Percentiles rank a stretch among this genome's conserved stretches.
phyloP scores from a whole-genome alignment of 305 asterid species.

The Solanum hybrid region DNA sequence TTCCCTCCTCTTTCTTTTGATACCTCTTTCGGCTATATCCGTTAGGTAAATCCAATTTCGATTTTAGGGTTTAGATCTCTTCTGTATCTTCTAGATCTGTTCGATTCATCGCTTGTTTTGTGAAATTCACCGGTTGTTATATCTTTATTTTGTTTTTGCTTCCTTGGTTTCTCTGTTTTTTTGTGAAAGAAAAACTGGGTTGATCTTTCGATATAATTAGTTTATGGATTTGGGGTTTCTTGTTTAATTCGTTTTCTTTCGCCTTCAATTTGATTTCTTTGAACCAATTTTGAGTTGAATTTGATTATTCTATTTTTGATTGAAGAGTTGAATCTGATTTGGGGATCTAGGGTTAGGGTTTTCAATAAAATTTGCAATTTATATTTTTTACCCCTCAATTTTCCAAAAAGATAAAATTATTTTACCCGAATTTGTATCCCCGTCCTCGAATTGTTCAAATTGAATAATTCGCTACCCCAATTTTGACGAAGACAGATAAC shows the following conservation, averaged over 20 bases:
- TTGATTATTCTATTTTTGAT: not conserved
- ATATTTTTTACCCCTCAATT: not conserved
- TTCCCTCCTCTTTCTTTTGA: not conserved
- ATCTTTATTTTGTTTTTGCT: not conserved
- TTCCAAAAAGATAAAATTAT: not conserved
- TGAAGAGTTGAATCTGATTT: not conserved
- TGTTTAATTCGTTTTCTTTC: not conserved
- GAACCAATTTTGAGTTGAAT: not conserved
- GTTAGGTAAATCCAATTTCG: not conserved
- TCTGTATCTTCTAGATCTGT: not conserved
- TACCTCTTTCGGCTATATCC: not conserved
- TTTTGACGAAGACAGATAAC: not conserved
- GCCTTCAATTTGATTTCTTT: not conserved
- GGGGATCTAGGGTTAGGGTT: slow-evolving; percentile 13
- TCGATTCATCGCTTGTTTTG: not conserved
- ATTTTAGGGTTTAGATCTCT: slow-evolving; percentile 4
- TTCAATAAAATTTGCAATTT: not conserved
- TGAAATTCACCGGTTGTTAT: not conserved
- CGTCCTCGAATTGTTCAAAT: not conserved
- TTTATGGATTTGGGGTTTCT: not conserved
- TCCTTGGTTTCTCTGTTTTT: not conserved
- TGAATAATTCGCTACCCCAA: not conserved
- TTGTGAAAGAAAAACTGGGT: not conserved
- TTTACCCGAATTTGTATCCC: not conserved
- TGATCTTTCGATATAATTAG: not conserved